Conservation (phyloP, 805 yeast genomes). For the Scheffersomyces lignosus region DNA sequence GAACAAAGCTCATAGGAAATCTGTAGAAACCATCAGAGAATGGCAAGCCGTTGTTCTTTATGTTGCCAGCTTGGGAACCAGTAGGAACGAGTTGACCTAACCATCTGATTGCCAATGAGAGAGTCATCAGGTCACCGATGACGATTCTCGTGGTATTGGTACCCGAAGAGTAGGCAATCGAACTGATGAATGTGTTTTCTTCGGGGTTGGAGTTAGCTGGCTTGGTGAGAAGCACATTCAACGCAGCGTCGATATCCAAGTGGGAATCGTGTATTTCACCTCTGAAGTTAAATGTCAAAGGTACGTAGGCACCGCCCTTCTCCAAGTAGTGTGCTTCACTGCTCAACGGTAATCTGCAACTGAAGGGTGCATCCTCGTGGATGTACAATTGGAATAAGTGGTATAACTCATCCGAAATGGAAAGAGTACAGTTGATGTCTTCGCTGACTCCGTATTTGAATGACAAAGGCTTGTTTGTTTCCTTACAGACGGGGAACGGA, state of each 20-base stretch:
- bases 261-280: constrained; percentile 69
- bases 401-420: constrained; percentile 61
- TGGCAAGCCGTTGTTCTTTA: constrained; percentile 26
- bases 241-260: constrained; percentile 59
- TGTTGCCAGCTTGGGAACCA: constrained; percentile 13
- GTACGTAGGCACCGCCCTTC: constrained; percentile 49
- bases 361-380: constrained; percentile 75
- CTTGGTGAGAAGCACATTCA: constrained; percentile 52
- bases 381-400: constrained; percentile 74
- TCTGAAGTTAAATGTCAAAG: constrained; percentile 61
- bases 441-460: constrained; percentile 54
- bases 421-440: constrained; percentile 59
- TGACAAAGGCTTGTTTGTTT: constrained; percentile 60
- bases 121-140: constrained; percentile 62
- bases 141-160: constrained; percentile 59
- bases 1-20: constrained; percentile 32
- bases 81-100: constrained; percentile 24
- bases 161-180: constrained; percentile 61
- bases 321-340: constrained; percentile 42
- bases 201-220: constrained; percentile 29
- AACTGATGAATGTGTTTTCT: constrained; percentile 48
- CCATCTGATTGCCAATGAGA: constrained; percentile 65
- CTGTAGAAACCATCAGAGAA: constrained; percentile 41
- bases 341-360: constrained; percentile 61
- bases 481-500: constrained; percentile 62